These are phyloP conservation scores for Gomphus sp. DNA, from an alignment of 1,284 basidiomycete genomes.

Conservation along the genomic window DNA sequence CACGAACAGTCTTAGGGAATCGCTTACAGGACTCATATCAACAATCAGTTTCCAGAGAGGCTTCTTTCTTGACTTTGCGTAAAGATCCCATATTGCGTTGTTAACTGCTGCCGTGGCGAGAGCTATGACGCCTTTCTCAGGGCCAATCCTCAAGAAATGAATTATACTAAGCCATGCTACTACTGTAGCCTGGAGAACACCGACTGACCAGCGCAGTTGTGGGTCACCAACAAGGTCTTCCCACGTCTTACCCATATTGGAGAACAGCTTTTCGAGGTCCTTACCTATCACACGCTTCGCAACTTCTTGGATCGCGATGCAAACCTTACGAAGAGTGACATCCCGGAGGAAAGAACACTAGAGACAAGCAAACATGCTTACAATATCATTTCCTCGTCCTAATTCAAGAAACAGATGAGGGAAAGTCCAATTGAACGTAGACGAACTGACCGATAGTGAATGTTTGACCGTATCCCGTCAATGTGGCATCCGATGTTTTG, in stretches of 20 bases:
- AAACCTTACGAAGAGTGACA: constrained; percentile 46
- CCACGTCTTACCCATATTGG: constrained; percentile 83
- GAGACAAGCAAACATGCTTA: constrained; percentile 21
- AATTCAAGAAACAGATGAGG: neutral
- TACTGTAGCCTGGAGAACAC: neutral
- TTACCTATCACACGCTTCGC: constrained; percentile 81
- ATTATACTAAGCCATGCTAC: no score
- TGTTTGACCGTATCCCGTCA: constrained; percentile 88
- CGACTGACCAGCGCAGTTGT: constrained; percentile 75
- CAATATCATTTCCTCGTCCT: constrained; percentile 84
- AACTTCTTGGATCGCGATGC: constrained; percentile 70
- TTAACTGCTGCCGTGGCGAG: constrained; percentile 74
- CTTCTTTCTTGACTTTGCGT: constrained; percentile 64
- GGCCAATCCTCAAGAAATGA: constrained; percentile 55
- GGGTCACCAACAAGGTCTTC: constrained; percentile 75
- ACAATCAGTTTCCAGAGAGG: constrained; percentile 81
- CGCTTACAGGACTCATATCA: constrained; percentile 69
- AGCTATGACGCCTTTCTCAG: constrained; percentile 82
- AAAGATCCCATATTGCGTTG: constrained; percentile 81
- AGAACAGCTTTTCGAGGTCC: constrained; percentile 74
- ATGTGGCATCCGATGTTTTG: constrained; percentile 51
- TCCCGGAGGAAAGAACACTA: neutral
- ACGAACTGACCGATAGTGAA: constrained; percentile 74
- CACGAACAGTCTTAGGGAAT: neutral
- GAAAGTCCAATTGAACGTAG: neutral